Evolutionary conservation across 1,284 basidiomycete genomes (phyloP).

Genomic region (Boletus mariae): DNA sequence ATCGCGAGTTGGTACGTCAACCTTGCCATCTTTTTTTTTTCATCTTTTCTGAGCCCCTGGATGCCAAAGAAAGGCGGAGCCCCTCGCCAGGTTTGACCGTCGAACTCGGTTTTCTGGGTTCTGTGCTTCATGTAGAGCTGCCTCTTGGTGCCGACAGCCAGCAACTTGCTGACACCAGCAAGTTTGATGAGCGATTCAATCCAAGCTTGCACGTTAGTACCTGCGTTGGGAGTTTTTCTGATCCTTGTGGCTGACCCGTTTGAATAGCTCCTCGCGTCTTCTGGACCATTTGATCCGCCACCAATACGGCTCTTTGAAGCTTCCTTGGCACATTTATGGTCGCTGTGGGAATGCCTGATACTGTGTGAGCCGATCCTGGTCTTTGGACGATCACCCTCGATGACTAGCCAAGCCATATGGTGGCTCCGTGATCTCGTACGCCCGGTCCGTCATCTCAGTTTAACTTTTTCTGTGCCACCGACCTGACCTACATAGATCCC

Average conservation of each 20-base stretch:
- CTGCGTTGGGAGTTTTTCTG: neutral
- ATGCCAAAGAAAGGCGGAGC: slow-evolving; percentile 66
- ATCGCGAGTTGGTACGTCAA: slow-evolving; percentile 75
- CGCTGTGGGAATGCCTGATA: slow-evolving; percentile 89
- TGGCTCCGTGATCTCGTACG: slow-evolving; percentile 87
- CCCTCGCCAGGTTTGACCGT: slow-evolving; percentile 58
- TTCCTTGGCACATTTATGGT: slow-evolving; percentile 80
- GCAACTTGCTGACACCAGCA: slow-evolving; percentile 57
- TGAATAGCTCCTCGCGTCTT: slow-evolving; percentile 72
- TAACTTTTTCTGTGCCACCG: neutral
- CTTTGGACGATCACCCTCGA: slow-evolving; percentile 76
- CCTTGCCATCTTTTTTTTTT: neutral
- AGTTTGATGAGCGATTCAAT: slow-evolving; percentile 46
- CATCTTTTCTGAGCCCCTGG: slow-evolving; percentile 9
- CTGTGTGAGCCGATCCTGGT: slow-evolving; percentile 87
- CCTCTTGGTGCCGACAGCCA: slow-evolving; percentile 70
- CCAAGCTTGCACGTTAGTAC: slow-evolving; percentile 43
- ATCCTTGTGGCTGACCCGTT: neutral
- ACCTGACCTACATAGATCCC: slow-evolving; percentile 57
- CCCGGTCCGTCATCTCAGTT: slow-evolving; percentile 54
- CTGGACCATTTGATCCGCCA: slow-evolving; percentile 64
- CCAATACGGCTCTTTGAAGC: slow-evolving; percentile 74
- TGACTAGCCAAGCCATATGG: slow-evolving; percentile 84
- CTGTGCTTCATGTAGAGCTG: slow-evolving; percentile 68
- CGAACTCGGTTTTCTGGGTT: slow-evolving; percentile 80